These are phyloP conservation scores for Dentipellis fragilis DNA, from an alignment of 768 basidiomycete species.

Conservation along the genomic window DNA sequence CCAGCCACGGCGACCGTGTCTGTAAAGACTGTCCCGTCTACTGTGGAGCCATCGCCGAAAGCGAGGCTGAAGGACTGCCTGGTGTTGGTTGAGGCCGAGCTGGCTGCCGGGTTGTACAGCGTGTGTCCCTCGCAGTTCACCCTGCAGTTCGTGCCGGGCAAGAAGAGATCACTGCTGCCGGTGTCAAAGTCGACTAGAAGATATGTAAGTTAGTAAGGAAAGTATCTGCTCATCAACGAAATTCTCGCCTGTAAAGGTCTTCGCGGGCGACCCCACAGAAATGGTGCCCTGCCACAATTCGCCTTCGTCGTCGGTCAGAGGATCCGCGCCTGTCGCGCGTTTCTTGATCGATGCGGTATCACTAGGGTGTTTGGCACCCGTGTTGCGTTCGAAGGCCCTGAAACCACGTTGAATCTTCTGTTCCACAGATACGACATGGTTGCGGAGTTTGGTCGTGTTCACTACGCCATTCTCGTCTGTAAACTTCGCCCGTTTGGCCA, in stretches of 20 bases:
- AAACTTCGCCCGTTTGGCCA: neutral
- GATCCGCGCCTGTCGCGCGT: neutral
- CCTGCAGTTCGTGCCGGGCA: conserved; percentile 23
- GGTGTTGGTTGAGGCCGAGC: conserved; percentile 15
- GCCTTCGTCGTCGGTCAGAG: neutral
- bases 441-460: neutral
- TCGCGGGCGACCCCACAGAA: neutral
- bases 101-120: neutral
- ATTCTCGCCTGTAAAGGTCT: neutral
- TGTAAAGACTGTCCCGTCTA: conserved; percentile 29
- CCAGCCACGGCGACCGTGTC: conserved; percentile 33
- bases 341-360: neutral
- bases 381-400: neutral
- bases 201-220: neutral
- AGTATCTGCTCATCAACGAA: neutral
- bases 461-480: neutral
- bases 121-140: conserved; percentile 17
- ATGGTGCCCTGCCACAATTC: neutral
- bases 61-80: conserved; percentile 20
- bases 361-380: neutral
- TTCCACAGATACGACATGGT: neutral
- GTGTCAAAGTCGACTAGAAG: conserved; percentile 1
- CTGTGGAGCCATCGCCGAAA: conserved; percentile 31
- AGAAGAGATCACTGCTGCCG: conserved; percentile 21
- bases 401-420: neutral